A percentile compares a stretch with the other conserved stretches of the same genome.
Conservation (phyloP, 768 basidiomycete genomes). For the Brasilioporus rufonigricans region DNA sequence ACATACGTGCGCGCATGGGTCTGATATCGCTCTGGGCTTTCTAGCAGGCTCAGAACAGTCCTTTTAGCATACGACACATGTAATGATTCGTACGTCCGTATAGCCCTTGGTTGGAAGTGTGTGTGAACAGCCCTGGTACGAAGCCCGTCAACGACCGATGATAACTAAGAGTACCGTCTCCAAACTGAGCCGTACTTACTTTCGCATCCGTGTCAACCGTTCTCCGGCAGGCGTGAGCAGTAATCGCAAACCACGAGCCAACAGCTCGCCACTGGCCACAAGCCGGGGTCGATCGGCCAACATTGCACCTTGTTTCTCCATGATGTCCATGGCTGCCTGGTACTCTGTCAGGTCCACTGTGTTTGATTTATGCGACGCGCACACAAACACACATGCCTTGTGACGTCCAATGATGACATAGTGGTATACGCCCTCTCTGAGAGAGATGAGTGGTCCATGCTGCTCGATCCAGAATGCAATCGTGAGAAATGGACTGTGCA, state of each 20-base stretch:
- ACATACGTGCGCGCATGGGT: constrained; percentile 32
- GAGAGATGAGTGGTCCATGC: constrained; percentile 55
- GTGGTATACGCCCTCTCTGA: constrained; percentile 41
- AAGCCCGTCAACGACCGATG: neutral
- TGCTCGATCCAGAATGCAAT: constrained; percentile 53
- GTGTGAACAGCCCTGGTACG: constrained; percentile 51
- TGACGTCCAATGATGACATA: constrained; percentile 23
- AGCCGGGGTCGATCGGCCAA: constrained; percentile 46
- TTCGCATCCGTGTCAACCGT: constrained; percentile 52
- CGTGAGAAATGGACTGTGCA: constrained; percentile 5
- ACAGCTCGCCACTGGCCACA: constrained; percentile 47
- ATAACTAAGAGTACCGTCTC: no score
- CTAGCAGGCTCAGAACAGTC: constrained; percentile 9
- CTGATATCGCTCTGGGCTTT: constrained; percentile 7
- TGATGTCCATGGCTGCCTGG: constrained; percentile 54
- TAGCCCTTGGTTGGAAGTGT: constrained; percentile 48
- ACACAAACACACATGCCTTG: constrained; percentile 2
- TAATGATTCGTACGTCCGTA: constrained; percentile 43
- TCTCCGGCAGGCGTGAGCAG: constrained; percentile 48
- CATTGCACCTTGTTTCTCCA: constrained; percentile 55
- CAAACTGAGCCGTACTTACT: constrained; percentile 32
- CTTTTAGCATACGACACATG: constrained; percentile 35
- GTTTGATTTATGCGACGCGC: neutral
- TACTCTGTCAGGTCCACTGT: constrained; percentile 7
- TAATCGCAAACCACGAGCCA: constrained; percentile 52